A percentile compares a stretch with the other conserved stretches of the same genome.
Evolutionary conservation across 352 stramenopile species (phyloP).

Genomic region (Globisporangium echinulatum): DNA sequence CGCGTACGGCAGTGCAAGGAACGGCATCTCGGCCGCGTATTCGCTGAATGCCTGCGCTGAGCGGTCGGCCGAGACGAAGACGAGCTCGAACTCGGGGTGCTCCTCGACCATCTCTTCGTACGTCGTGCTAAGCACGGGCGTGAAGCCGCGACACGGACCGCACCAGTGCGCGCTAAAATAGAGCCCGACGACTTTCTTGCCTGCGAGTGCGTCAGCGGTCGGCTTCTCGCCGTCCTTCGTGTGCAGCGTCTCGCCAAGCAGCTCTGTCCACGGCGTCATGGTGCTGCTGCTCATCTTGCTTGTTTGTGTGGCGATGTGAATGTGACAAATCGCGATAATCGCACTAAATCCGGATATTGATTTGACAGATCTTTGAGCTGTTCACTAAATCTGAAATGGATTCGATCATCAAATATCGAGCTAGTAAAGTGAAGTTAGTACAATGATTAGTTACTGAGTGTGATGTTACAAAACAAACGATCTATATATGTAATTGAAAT

Average conservation of each 20-base stretch:
- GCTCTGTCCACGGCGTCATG: constrained; percentile 35
- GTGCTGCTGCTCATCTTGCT: constrained; percentile 32
- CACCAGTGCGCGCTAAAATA: constrained; percentile 97
- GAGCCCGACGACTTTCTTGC: constrained; percentile 86
- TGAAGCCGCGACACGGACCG: constrained; percentile 91
- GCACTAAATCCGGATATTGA: too few species aligned
- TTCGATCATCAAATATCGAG: too few species aligned
- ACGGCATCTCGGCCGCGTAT: constrained; percentile 92
- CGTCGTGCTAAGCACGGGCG: constrained; percentile 85
- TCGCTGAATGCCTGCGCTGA: constrained; percentile 72
- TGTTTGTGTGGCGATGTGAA: background rate
- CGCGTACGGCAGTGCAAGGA: constrained; percentile 91
- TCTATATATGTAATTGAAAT: too few species aligned
- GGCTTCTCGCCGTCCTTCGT: constrained; percentile 74
- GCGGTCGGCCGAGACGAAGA: constrained; percentile 87
- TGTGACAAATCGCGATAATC: too few species aligned
- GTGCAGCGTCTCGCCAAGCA: constrained; percentile 59
- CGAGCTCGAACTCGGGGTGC: constrained; percentile 85
- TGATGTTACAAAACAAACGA: too few species aligned
- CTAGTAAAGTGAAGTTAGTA: too few species aligned
- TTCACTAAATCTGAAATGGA: too few species aligned
- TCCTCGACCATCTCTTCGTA: constrained; percentile 89
- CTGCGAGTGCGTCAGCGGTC: constrained; percentile 54
- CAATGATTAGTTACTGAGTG: too few species aligned
- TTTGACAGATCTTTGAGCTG: too few species aligned